These are phyloP conservation scores for Prillingera fragicola DNA, from an alignment of 1,284 basidiomycete species.

Conservation along the genomic window DNA sequence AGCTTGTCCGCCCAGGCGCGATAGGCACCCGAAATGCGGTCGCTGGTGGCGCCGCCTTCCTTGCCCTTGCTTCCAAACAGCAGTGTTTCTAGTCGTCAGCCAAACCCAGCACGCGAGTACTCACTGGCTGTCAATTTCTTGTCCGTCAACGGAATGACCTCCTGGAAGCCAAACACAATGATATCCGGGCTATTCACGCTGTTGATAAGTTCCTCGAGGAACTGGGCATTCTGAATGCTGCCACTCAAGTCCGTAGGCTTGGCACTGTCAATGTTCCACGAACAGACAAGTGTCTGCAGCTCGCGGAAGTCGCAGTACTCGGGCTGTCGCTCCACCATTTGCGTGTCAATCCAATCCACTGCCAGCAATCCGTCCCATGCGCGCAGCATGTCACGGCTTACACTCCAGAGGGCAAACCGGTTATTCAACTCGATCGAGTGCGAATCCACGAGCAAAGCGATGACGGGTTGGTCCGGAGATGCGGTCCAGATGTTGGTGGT, in stretches of 20 bases:
- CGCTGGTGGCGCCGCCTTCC: constrained; percentile 38
- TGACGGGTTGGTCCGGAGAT: constrained; percentile 71
- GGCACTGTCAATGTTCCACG: constrained; percentile 90
- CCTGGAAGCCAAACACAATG: constrained; percentile 90
- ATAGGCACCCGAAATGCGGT: constrained; percentile 75
- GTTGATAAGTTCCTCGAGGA: constrained; percentile 64
- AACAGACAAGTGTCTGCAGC: constrained; percentile 72
- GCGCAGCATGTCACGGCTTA: constrained; percentile 70
- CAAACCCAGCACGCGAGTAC: constrained; percentile 16
- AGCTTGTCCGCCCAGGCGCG: constrained; percentile 81
- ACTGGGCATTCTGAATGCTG: constrained; percentile 60
- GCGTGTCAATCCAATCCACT: constrained; percentile 76
- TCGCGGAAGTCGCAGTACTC: constrained; percentile 74
- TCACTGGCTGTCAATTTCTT: constrained; percentile 78
- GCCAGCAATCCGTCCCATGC: constrained; percentile 89
- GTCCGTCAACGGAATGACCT: constrained; percentile 88
- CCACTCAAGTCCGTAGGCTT: constrained; percentile 68
- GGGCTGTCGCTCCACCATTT: constrained; percentile 66
- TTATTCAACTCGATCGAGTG: constrained; percentile 57
- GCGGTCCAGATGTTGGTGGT: constrained; percentile 87
- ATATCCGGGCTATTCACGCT: constrained; percentile 76
- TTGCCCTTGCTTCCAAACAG: constrained; percentile 68
- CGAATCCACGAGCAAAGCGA: constrained; percentile 65
- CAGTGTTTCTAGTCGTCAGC: constrained; percentile 57
- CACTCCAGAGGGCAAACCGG: constrained; percentile 66